Evolutionary conservation across 164 flowering plant genomes (phyloP).

Genomic region (Amborella trichopoda): DNA sequence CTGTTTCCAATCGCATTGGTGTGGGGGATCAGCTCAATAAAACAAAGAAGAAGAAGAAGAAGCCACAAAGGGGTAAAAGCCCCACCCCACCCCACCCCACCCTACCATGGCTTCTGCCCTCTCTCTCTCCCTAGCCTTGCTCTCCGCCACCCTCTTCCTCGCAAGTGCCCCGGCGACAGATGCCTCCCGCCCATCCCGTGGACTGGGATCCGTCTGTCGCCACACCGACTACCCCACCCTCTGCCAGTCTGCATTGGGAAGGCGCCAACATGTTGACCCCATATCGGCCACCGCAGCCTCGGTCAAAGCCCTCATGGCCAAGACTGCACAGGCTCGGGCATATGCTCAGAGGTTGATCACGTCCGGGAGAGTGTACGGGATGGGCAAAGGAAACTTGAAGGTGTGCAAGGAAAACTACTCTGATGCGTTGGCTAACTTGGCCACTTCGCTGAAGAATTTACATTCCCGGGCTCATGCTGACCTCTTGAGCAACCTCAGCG

Average conservation of each 20-base stretch:
- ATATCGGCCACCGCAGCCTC: no score
- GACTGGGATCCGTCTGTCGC: conserved; percentile 7
- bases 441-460: conserved; percentile 1
- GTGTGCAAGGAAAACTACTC: conserved; percentile 5
- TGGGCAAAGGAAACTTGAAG: background rate
- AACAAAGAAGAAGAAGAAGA: no score
- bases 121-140: background rate
- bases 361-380: background rate
- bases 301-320: conserved; percentile 2
- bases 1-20: background rate
- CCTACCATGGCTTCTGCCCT: no score
- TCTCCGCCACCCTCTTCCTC: background rate
- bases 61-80: no score
- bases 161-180: background rate
- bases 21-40: background rate
- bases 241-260: no score
- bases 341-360: background rate
- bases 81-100: no score
- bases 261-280: no score
- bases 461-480: background rate
- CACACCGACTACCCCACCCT: conserved; percentile 6
- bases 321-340: conserved; percentile 1
- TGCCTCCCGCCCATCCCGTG: background rate
- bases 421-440: conserved; percentile 9
- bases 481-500: conserved; percentile 17